Percentiles rank a stretch among this genome's conserved stretches.
Conservation (phyloP, 2,329 filamentous ascomycete species). For the Fusarium nodosum region DNA sequence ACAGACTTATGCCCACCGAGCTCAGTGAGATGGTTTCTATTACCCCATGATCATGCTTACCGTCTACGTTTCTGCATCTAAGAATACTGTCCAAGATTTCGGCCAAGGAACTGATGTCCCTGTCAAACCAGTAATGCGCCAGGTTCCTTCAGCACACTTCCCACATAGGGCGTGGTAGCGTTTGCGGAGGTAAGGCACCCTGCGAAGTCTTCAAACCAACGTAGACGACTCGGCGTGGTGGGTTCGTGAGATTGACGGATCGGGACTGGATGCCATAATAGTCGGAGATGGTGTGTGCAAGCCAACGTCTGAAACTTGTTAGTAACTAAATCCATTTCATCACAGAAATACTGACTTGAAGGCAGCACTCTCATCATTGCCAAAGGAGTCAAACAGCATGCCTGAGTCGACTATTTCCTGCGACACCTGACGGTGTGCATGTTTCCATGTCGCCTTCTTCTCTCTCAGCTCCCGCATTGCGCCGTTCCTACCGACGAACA, state of each 20-base stretch:
- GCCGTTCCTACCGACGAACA: constrained; percentile 83
- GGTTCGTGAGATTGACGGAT: constrained; percentile 79
- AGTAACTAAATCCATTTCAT: constrained; percentile 5
- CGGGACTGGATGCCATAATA: constrained; percentile 93
- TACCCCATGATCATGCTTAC: constrained; percentile 33
- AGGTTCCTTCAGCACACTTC: constrained; percentile 64
- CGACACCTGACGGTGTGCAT: constrained; percentile 65
- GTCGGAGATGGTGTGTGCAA: constrained; percentile 90
- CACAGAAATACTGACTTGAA: constrained; percentile 76
- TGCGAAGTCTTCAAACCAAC: constrained; percentile 75
- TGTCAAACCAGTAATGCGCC: not conserved
- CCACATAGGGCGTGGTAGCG: constrained; percentile 73
- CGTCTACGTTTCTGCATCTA: constrained; percentile 41
- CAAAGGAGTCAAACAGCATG: constrained; percentile 84
- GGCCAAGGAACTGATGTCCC: not conserved
- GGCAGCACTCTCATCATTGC: constrained; percentile 79
- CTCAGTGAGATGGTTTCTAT: constrained; percentile 41
- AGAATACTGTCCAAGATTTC: constrained; percentile 15
- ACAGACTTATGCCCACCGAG: constrained; percentile 29
- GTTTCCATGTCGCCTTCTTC: constrained; percentile 61
- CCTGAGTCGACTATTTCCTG: constrained; percentile 72
- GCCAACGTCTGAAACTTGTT: constrained; percentile 77
- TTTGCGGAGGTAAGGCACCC: constrained; percentile 51
- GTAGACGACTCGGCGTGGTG: constrained; percentile 83
- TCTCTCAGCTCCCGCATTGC: constrained; percentile 62